Evolutionary conservation across 306 rosid genomes (phyloP).

Genomic region (Bauhinia variegata): DNA sequence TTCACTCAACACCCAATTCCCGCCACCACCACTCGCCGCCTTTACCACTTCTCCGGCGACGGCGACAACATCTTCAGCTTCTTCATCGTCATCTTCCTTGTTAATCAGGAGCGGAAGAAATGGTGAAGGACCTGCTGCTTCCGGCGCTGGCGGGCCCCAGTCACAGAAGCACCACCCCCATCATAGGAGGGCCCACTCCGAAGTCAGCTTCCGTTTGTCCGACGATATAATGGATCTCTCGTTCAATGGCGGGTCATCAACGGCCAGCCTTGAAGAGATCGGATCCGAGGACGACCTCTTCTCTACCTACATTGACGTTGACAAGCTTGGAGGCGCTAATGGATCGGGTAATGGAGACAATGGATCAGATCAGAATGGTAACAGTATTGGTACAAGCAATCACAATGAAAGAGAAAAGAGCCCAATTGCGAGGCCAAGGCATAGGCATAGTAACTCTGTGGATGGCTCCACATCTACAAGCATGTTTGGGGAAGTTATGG

Average conservation of each 20-base stretch:
- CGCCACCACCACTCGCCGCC: constrained; percentile 33
- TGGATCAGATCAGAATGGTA: constrained; percentile 56
- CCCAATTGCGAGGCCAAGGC: constrained; percentile 55
- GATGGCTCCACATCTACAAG: constrained; percentile 75
- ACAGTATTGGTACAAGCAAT: constrained; percentile 44
- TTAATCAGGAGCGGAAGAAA: constrained; percentile 27
- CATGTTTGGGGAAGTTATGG: constrained; percentile 90
- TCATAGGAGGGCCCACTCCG: constrained; percentile 85
- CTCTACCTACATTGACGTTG: constrained; percentile 93
- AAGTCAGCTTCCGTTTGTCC: constrained; percentile 70
- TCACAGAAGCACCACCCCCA: constrained; percentile 36
- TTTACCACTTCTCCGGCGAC: constrained; percentile 29
- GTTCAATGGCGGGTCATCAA: constrained; percentile 78
- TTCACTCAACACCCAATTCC: constrained; percentile 26
- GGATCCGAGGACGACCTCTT: constrained; percentile 97
- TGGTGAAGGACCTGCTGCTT: constrained; percentile 10
- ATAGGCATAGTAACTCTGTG: constrained; percentile 80
- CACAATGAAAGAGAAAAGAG: constrained; percentile 64
- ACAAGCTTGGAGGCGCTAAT: constrained; percentile 65
- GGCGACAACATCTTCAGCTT: constrained; percentile 35
- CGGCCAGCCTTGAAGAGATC: constrained; percentile 86
- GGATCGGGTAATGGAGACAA: constrained; percentile 41
- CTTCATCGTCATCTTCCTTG: constrained; percentile 24
- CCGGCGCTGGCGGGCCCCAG: constrained; percentile 27
- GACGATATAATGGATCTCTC: constrained; percentile 81